Conservation (phyloP, 169 alveolate species). For the Eimeria maxima region DNA sequence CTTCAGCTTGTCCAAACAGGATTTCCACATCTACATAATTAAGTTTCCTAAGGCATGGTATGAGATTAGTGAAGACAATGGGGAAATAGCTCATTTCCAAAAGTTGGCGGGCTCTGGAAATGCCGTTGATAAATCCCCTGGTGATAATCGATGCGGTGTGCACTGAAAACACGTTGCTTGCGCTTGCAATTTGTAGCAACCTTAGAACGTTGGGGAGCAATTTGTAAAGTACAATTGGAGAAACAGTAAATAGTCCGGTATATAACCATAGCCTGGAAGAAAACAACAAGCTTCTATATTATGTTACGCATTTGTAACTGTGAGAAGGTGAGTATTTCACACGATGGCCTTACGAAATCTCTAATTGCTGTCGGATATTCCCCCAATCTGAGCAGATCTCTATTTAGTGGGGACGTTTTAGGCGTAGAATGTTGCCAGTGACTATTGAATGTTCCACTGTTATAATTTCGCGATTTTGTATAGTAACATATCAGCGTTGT, state of each 20-base stretch:
- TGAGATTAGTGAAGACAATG: neutral
- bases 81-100: neutral
- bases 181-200: neutral
- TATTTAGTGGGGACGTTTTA: too few relatives aligned
- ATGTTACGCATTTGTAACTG: too few relatives aligned
- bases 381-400: too few relatives aligned
- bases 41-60: neutral
- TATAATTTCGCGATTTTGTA: neutral
- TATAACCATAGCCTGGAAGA: constrained; percentile 27
- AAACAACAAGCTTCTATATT: neutral
- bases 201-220: neutral
- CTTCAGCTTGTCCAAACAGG: constrained; percentile 60
- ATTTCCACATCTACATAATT: neutral
- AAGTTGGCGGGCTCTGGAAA: neutral
- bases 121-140: neutral
- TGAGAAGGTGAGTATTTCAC: too few relatives aligned
- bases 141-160: neutral
- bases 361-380: too few relatives aligned
- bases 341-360: too few relatives aligned
- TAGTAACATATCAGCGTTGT: neutral
- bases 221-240: constrained; percentile 24
- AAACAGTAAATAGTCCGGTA: constrained; percentile 46
- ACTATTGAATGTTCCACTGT: neutral
- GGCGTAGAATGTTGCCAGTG: neutral
- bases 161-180: neutral